A percentile compares a stretch with the other conserved stretches of the same genome.
These are phyloP conservation scores for Suillus tomentosus DNA, from an alignment of 768 basidiomycete species.

Conservation along the genomic window DNA sequence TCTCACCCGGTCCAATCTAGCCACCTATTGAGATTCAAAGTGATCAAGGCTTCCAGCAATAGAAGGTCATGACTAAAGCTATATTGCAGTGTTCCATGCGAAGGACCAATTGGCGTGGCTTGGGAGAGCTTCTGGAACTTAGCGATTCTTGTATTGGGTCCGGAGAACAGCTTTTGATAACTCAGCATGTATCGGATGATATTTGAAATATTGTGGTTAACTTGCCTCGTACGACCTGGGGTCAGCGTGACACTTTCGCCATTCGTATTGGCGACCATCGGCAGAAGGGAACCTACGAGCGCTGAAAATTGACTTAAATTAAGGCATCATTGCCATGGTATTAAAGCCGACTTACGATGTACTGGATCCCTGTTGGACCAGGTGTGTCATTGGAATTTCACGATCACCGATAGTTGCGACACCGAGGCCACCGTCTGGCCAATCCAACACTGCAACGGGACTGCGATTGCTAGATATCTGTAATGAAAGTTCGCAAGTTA, in stretches of 20 bases:
- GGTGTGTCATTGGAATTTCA: constrained; percentile 60
- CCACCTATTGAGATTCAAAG: constrained; percentile 76
- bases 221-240: constrained; percentile 64
- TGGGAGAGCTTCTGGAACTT: constrained; percentile 56
- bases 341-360: constrained; percentile 44
- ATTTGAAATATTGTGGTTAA: constrained; percentile 12
- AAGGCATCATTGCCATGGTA: constrained; percentile 16
- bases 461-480: constrained; percentile 45
- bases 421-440: constrained; percentile 37
- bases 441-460: constrained; percentile 56
- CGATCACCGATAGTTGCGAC: constrained; percentile 54
- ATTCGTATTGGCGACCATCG: constrained; percentile 64
- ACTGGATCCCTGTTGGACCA: constrained; percentile 55
- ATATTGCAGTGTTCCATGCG: constrained; percentile 65
- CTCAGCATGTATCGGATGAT: constrained; percentile 6
- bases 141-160: constrained; percentile 53
- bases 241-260: constrained; percentile 54
- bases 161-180: constrained; percentile 34
- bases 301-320: constrained; percentile 37
- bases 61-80: constrained; percentile 61
- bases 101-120: constrained; percentile 60
- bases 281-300: constrained; percentile 59
- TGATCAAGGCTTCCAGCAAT: constrained; percentile 61
- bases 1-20: constrained; percentile 49
- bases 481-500: constrained; percentile 41